Base-by-base conservation (phyloP, 2,329 filamentous ascomycete genomes). In the Pseudofabraea citricarpa region DNA sequence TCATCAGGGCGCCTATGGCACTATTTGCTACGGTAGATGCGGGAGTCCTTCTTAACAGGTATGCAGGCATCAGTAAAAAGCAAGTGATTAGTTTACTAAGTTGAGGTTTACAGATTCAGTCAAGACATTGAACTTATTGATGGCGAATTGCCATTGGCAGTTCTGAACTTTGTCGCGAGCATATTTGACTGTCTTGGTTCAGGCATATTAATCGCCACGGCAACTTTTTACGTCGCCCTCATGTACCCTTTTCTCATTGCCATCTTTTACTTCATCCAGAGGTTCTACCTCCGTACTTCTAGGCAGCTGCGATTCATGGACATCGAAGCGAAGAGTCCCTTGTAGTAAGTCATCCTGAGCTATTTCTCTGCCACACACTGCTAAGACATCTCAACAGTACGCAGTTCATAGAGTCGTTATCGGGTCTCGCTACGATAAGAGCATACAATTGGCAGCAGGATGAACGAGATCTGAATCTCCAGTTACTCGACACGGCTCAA, bases 401-500 rank as follows among this genome's bases (percentile, higher is more conserved):
- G 0, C 61, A 70, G 37, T 72, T 73, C 43, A 60, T 62, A 6
- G 69, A 72, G 48, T 64, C 63, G 15, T 56, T 71, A 3, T 60
- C 58, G 16, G 70, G 70, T 1, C 51, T 71, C 2, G 59, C 60
- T 1, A 72, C 67, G 4, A 55, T 73, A 3, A 59, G 69, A 22
- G 67, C 69, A 6, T 72, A 71, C 47, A 64, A 66, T 6, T 73
- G 70, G 70, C 57, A 46, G 22, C 16, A 43, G 12, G 22, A 21
- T 10, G 29, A 33, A n/a, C 15, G 12, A n/a, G 18, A 23, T 18
- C 15, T 18, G 45, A 76, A 74, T 42, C 57, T 69, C 15, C 47
- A 53, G 7, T 63, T 75, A 0, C 60, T 81, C 1, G 73, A 81
- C 45, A 59, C 60, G 6, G 76, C 75, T 0, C 77, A 81, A 51